Evolutionary conservation across 176 grass and related monocot genomes (phyloP), one percentile per base, ranked within the genome.

Genomic region (Aechmea fasciata): DNA sequence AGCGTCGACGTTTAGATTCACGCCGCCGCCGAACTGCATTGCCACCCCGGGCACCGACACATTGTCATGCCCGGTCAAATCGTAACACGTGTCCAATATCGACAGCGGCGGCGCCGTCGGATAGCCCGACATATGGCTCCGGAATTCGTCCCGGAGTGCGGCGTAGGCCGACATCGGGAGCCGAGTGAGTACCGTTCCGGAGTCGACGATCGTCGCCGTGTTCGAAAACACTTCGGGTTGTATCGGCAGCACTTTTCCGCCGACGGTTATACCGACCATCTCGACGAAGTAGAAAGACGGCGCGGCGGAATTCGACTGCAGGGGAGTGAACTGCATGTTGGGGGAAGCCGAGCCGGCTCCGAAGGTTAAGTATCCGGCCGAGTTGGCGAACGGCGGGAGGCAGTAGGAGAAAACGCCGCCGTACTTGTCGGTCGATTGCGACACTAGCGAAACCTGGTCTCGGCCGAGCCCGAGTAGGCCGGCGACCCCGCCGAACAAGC

Each of bases 391-490:
- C n/a, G 54, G 2, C 1, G 86, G 86, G 11, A 89, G 73, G 65
- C 86, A 85, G 65, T 85, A 89, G 5, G 82, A 62, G 50, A 89
- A 89, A 23, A n/a, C 70, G 11, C 51, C 41, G 14, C 61, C 59
- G 66, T 66, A 72, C 23, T 11, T 47, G 0, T 2, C 18, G 11
- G 59, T 24, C 2, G 67, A 68, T 33, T 89, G 86, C 17, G 75
- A 85, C 48, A 75, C 57, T 24, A 89, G 20, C 7, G 86, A 89
- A 11, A 19, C 47, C 11, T 11, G 52, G 10, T 51, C 51, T 9
- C 70, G 70, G 63, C 82, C 78, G 0, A 89, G 86, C 11, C 82
- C 82, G n/a, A 89, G 52, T 10, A 89, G 25, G 6, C 86, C 86
- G 9, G 71, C 78, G 18, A 57, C 28, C 63, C 11, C 17, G 1